Evolutionary conservation across 2,329 filamentous ascomycete genomes (phyloP).

Genomic region (Penicillium digitatum): DNA sequence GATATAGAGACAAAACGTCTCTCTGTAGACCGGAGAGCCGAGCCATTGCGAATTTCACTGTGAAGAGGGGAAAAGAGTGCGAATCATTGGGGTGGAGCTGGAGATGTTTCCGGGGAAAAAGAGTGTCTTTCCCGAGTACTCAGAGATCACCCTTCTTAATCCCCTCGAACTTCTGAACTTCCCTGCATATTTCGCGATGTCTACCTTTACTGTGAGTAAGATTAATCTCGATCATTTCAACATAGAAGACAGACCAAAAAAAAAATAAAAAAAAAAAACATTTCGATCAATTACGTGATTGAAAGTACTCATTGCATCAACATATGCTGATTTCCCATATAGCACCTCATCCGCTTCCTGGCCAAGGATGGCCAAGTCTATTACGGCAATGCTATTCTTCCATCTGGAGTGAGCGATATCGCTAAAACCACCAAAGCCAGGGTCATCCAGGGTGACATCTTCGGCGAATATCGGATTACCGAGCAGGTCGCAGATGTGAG

Average conservation of each 20-base stretch:
- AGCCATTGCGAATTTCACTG: constrained; percentile 23
- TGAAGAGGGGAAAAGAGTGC: constrained; percentile 4
- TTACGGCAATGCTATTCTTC: constrained; percentile 71
- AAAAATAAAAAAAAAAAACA: neutral
- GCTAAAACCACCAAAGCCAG: constrained; percentile 58
- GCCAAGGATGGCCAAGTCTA: constrained; percentile 65
- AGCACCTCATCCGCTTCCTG: constrained; percentile 71
- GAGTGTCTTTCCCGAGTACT: constrained; percentile 24
- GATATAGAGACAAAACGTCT: constrained; percentile 81
- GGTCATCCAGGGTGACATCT: constrained; percentile 63
- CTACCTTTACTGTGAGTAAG: constrained; percentile 16
- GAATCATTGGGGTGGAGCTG: constrained; percentile 10
- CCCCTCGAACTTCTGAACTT: neutral
- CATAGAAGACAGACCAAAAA: neutral
- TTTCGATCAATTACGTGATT: neutral
- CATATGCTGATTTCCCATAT: constrained; percentile 7
- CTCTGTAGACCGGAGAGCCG: constrained; percentile 81
- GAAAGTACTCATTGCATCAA: neutral
- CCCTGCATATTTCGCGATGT: constrained; percentile 1
- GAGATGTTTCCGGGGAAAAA: constrained; percentile 16
- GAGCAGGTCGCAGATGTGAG: constrained; percentile 54
- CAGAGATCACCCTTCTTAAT: neutral
- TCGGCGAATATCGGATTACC: constrained; percentile 61
- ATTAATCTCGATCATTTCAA: neutral
- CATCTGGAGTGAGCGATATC: constrained; percentile 57